Base-by-base conservation (phyloP, 768 basidiomycete genomes). In the Mycena crocata region DNA sequence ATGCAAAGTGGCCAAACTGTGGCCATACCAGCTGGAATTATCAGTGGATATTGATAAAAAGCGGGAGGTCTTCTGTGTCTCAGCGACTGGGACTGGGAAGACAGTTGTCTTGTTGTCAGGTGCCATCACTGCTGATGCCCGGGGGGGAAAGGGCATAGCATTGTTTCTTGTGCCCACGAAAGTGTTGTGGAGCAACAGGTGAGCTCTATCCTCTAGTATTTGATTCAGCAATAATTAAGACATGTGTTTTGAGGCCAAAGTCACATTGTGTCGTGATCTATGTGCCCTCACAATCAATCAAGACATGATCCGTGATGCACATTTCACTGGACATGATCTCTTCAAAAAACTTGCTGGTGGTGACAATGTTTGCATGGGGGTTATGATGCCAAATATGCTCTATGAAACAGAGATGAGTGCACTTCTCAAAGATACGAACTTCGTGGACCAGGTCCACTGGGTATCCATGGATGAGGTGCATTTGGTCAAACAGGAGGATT, bases 51-150 rank as follows among this genome's bases (percentile, higher is more conserved):
- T 70, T 13, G 17, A 44, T 32, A 15, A 39, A 19, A 50, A 50
- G 30, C 49, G 24, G 7, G 66, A 70, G 46, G 37, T 70, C 5
- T 70, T 70, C 49, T 34, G 56, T 19, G 55, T 60, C 19, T 54
- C 49, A 14, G 60, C 69, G 10, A 67, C 66, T 2, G 66, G 60
- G n/a, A 51, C 32, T 30, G 69, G 69, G 21, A 70, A 70, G 54
- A 70, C 69, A 8, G 54, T 67, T 17, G 49, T 68, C 26, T 42
- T 68, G 50, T 32, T 32, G 23, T 26, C 62, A 15, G 56, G 67
- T 8, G 39, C 63, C 7, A 48, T 62, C 42, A 50, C 54, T 2
- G 62, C 57, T 6, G 26, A 56, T 23, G 58, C 45, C 23, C 60
- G 56, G n/a, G 35, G 28, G 3, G 66, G 68, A 50, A 49, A 57